Base-by-base conservation (phyloP, 306 rosid genomes). In the Albizia julibrissin region DNA sequence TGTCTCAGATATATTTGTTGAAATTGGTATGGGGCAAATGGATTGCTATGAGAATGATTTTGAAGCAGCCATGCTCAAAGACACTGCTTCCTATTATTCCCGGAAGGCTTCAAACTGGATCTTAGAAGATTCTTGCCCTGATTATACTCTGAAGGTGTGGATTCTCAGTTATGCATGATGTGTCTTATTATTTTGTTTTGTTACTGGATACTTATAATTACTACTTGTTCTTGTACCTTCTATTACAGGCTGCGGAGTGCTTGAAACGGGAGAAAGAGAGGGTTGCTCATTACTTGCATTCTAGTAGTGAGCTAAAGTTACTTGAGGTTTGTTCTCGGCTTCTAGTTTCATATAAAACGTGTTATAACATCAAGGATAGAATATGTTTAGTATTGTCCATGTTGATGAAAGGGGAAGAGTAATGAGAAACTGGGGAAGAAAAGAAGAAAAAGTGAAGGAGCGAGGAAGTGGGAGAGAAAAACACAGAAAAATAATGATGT, bases 21-120 rank as follows among this genome's bases (percentile, higher is more conserved):
- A 90, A 72, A 93, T 94, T 85, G 98, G 98, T 44, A 90, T 94
- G 98, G 98, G 98, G 47, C 85, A 89, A 64, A 94, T 94, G 97
- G 95, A 89, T 65, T 83, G 84, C 72, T 94, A 94, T 81, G 95
- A 89, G 50, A 44, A 80, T 76, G 97, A 94, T 82, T 94, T 94
- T 80, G 98, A 94, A 81, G 89, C 85, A 72, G 82, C 84, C 71
- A 86, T 93, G 95, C 94, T 94, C 18, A 75, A 86, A 39, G 97
- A 89, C 64, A 91, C 92, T 67, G 89, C 93, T 77, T 91, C 92
- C 24, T 94, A 91, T 74, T 94, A 93, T 86, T 90, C 92, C 69
- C 91, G 94, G 47, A 94, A 94, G 86, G 98, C 98, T 33, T 90
- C 98, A 54, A 91, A 82, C 71, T 93, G 95, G 97, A 94, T 94